Percentiles rank a stretch among this genome's conserved stretches.
Evolutionary conservation across 2,329 filamentous ascomycete species (phyloP).

Genomic region (Nemania sp.): DNA sequence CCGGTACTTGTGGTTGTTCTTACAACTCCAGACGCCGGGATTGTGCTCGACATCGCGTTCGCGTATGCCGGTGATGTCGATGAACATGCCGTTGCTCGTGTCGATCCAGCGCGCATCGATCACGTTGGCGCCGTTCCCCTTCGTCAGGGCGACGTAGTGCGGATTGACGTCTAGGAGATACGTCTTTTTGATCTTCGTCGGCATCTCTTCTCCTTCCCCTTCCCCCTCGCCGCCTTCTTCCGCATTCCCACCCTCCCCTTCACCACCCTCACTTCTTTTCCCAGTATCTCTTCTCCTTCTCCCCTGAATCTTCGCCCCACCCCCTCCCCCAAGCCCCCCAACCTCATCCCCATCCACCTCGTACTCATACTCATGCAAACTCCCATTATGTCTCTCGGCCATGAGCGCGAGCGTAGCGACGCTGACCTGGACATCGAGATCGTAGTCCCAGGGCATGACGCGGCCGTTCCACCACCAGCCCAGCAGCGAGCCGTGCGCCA

Average conservation of each 20-base stretch:
- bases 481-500: constrained; percentile 80
- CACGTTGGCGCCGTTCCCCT: constrained; percentile 72
- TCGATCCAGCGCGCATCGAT: constrained; percentile 88
- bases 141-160: constrained; percentile 61
- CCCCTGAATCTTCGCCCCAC: neutral
- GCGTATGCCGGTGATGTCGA: constrained; percentile 79
- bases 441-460: constrained; percentile 83
- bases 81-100: constrained; percentile 72
- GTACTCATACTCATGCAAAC: constrained; percentile 60
- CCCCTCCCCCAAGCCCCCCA: neutral
- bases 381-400: constrained; percentile 69
- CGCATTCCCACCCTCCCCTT: constrained; percentile 32
- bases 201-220: neutral
- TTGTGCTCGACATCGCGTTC: constrained; percentile 62
- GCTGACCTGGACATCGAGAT: constrained; percentile 80
- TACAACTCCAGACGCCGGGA: constrained; percentile 75
- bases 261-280: neutral
- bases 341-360: constrained; percentile 26
- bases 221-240: constrained; percentile 28
- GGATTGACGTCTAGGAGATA: constrained; percentile 82
- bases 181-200: constrained; percentile 39
- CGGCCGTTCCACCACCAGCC: constrained; percentile 88
- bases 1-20: constrained; percentile 75
- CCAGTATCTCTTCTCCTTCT: neutral
- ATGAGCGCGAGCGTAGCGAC: constrained; percentile 67